phyloP scores from a whole-genome alignment of 768 basidiomycete genomes.

The Termitomyces sp. region DNA sequence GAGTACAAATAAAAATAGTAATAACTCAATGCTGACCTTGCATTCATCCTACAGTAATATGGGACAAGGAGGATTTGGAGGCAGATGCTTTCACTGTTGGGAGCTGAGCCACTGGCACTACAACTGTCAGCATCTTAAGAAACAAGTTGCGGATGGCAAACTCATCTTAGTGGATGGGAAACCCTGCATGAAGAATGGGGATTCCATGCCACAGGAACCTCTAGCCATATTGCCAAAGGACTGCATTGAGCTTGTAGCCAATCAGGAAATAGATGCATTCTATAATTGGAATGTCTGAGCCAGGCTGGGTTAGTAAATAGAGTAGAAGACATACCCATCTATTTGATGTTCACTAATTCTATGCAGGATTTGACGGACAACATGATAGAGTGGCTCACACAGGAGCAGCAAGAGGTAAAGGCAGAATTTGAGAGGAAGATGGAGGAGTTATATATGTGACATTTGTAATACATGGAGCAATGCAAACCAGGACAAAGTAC shows the following conservation, averaged over 20 bases:
- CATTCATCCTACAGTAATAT: neutral
- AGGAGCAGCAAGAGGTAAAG: too few species aligned
- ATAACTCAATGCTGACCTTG: neutral
- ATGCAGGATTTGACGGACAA: too few species aligned
- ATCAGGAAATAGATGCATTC: neutral
- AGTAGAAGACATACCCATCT: too few species aligned
- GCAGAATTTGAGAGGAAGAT: too few species aligned
- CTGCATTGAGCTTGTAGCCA: neutral
- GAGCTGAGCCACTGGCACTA: neutral
- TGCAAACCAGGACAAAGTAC: too few species aligned
- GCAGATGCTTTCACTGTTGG: neutral
- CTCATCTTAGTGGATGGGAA: neutral
- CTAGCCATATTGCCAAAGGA: too few species aligned
- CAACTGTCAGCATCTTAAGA: neutral
- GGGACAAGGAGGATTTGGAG: neutral
- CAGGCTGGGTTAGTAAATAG: too few species aligned
- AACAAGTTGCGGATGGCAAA: neutral
- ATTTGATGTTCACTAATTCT: too few species aligned
- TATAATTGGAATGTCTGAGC: neutral
- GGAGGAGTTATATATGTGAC: too few species aligned
- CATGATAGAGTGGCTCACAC: too few species aligned
- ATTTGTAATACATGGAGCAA: too few species aligned
- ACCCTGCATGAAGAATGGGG: neutral
- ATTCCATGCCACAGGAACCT: neutral
- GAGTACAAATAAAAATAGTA: neutral